Evolutionary conservation across 768 basidiomycete genomes (phyloP), one percentile per base, ranked within the genome.

Genomic region (Lentinus tigrinus): DNA sequence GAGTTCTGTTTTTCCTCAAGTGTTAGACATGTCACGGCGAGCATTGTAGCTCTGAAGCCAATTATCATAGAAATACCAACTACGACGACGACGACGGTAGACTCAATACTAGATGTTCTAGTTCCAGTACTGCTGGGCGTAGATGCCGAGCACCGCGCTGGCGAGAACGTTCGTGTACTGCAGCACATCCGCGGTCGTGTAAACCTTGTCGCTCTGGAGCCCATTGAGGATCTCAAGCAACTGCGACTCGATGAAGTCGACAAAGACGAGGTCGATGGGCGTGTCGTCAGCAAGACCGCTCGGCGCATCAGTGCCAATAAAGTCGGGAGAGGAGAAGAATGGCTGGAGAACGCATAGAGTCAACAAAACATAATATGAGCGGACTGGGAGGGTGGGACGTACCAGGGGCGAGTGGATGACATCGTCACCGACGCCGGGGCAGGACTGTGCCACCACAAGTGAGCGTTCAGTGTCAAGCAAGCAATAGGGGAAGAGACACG

Each of bases 401-500:
- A 67, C 67, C 28, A 89, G 68, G 2, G 89, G 83, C 1, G 73
- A 63, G 69, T 94, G 92, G 0, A 72, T 70, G 3, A 78, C 83
- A 64, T 93, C 92, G 67, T 93, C 91, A 2, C 91, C 92, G 9
- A 82, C 72, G 3, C 85, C 88, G 1, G 89, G 85, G 67, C 91
- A 92, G 1, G 81, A 73, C 88, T 54, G 49, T 10, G n/a, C 11
- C 17, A 10, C 31, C n/a, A 49, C 24, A 3, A 5, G 28, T 37
- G 11, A 11, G 11, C 1, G 26, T 38, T 54, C 38, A 42, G 26
- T 31, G 16, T 47, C 36, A 47, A 46, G 19, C 14, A 34, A 8
- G 17, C 17, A 43, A 26, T 48, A 17, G 19, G 34, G 48, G 38
- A 40, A 9, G 10, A 10, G 14, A 21, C 2, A 69, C 84, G 67